Base-by-base conservation (phyloP, 495 filamentous ascomycete species). In the Copromyces sp. region DNA sequence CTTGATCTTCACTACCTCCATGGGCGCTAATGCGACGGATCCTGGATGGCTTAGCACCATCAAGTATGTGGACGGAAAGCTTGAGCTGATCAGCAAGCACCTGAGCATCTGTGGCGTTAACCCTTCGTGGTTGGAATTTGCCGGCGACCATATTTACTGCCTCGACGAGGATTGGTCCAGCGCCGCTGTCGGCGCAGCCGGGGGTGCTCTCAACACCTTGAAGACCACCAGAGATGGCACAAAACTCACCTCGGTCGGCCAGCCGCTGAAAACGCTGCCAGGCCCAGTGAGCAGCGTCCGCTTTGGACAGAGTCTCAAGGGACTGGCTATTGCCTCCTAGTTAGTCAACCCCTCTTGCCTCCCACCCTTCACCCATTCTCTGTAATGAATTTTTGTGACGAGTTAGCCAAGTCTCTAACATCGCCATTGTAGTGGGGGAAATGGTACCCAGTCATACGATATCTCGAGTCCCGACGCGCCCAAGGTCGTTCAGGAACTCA, bases 81-180 rank as follows among this genome's bases (percentile, higher is more conserved):
- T 68, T 72, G 68, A 69, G 37, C 14, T 40, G 45, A 35, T 40
- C 69, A 61, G 16, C 70, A 24, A 14, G 9, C 40, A 24, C 12
- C 4, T 37, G 39, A 5, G 38, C 42, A 16, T 68, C 17, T 90
- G 89, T 80, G 86, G 83, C 16, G 74, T 75, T 24, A 86, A 87
- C 75, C 86, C 89, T n/a, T 87, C 87, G 65, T 91, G 88, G 88
- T 77, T 91, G 68, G 84, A 84, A 9, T 82, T 87, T 16, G 74
- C 78, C 61, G 81, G 84, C 45, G 76, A 79, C 11, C 80, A 84
- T 11, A 76, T 92, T 32, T 92, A 90, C 82, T 90, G 89, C 80
- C 78, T 88, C 39, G 86, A 91, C 70, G 90, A 92, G 80, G 83
- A 79, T 38, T 78, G 83, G 72, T 70, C 38, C 40, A 70, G 72